Evolutionary conservation across 345 rosid species (phyloP).

Genomic region (Physaria fendleri): DNA sequence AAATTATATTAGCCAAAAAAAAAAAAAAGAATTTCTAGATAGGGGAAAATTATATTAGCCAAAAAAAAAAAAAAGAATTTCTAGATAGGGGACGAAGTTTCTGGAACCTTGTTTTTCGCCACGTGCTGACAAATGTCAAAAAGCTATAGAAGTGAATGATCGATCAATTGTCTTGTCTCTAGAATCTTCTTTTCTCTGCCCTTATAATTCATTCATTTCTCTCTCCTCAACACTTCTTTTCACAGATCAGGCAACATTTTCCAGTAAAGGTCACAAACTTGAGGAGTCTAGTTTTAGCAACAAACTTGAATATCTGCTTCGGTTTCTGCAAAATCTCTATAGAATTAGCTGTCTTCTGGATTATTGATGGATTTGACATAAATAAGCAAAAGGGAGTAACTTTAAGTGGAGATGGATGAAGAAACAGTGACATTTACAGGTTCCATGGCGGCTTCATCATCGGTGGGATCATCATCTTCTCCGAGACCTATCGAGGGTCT

Average conservation of each 20-base stretch:
- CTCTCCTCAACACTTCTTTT: conserved; percentile 10
- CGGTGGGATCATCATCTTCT: conserved; percentile 34
- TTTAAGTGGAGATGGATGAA: conserved; percentile 35
- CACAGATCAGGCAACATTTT: background rate
- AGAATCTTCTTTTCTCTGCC: conserved; percentile 11
- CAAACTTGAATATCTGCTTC: background rate
- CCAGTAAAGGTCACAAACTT: background rate
- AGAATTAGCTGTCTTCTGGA: too few relatives aligned
- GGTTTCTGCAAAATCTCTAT: background rate
- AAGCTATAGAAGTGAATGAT: background rate
- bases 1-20: too few relatives aligned
- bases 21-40: too few relatives aligned
- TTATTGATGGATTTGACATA: conserved; percentile 4
- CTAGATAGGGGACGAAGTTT: conserved; percentile 10
- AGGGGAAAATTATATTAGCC: too few relatives aligned
- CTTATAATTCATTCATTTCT: conserved; percentile 7
- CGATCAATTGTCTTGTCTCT: background rate
- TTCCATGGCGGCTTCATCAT: conserved; percentile 30
- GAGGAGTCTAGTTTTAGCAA: background rate
- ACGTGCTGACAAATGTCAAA: conserved; percentile 12
- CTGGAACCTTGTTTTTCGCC: conserved; percentile 14
- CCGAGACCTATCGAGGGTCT: conserved; percentile 75
- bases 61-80: background rate
- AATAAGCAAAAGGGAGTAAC: conserved; percentile 22
- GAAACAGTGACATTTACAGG: conserved; percentile 31